Evolutionary conservation across 2,329 filamentous ascomycete genomes (phyloP).

Genomic region (Aureobasidium sp.): DNA sequence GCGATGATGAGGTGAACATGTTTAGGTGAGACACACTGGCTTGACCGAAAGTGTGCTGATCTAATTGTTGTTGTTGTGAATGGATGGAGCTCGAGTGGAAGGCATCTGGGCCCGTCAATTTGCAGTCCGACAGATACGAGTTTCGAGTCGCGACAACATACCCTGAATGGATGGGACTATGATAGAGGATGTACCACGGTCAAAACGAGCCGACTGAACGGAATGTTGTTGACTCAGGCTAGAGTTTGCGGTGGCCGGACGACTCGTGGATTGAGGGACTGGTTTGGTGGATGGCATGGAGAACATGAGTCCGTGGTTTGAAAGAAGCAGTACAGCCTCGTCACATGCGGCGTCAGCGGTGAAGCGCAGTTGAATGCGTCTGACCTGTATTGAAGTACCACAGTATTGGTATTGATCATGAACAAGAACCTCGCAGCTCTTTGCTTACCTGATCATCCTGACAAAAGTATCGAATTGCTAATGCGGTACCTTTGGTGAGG

Average conservation of each 20-base stretch:
- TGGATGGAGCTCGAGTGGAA: neutral
- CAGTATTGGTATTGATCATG: no score
- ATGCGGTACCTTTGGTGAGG: slow-evolving; percentile 32
- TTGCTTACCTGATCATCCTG: slow-evolving; percentile 33
- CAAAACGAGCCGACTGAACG: slow-evolving; percentile 1
- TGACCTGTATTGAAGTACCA: slow-evolving; percentile 21
- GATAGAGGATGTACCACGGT: neutral
- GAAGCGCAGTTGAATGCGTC: slow-evolving; percentile 29
- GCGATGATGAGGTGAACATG: neutral
- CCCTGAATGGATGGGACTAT: slow-evolving; percentile 5
- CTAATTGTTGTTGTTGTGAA: neutral
- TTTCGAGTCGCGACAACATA: neutral
- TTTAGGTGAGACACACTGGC: neutral
- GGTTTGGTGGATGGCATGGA: neutral
- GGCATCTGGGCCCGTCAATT: neutral
- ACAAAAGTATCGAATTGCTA: slow-evolving; percentile 37
- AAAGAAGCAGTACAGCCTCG: neutral
- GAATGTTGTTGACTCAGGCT: neutral
- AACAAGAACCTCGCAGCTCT: neutral
- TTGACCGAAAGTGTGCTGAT: neutral
- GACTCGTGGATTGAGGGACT: neutral
- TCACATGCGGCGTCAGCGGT: slow-evolving; percentile 21
- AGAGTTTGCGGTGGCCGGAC: neutral
- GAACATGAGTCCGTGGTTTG: slow-evolving; percentile 8
- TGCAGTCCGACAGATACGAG: no score